Percentiles rank a stretch among this genome's conserved stretches.
phyloP scores from a whole-genome alignment of 2,329 filamentous ascomycete genomes.

The Phaeoacremonium minimum region DNA sequence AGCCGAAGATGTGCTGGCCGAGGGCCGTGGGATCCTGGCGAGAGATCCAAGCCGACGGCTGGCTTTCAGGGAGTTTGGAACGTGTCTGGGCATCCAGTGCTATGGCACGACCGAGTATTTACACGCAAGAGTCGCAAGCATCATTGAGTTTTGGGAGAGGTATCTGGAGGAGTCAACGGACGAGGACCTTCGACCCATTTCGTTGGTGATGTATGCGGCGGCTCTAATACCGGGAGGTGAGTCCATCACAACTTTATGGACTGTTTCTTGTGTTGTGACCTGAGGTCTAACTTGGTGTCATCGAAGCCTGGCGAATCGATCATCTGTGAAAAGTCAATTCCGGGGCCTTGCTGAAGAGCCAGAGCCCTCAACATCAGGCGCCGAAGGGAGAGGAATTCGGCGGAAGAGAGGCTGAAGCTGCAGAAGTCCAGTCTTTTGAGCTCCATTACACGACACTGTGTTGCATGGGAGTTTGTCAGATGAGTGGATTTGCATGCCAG shows the following conservation, averaged over 20 bases:
- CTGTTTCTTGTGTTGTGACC: too few species aligned
- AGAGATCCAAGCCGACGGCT: conserved; percentile 25
- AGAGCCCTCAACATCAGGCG: too few species aligned
- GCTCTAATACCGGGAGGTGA: conserved; percentile 51
- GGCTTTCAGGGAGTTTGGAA: conserved; percentile 52
- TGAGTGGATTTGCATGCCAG: too few species aligned
- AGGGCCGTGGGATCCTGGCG: conserved; percentile 12
- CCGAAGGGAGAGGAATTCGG: too few species aligned
- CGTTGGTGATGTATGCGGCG: conserved; percentile 52
- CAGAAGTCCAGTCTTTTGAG: too few species aligned
- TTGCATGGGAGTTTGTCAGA: too few species aligned
- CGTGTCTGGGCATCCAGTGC: conserved; percentile 41
- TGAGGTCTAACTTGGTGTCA: too few species aligned
- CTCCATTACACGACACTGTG: too few species aligned
- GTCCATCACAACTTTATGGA: conserved; percentile 17
- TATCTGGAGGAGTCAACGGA: conserved; percentile 23
- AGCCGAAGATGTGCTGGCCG: conserved; percentile 15
- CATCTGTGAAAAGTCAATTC: too few species aligned
- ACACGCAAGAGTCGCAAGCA: conserved; percentile 13
- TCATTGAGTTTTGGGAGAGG: conserved; percentile 28
- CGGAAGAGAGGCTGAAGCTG: too few species aligned
- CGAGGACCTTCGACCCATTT: conserved; percentile 46
- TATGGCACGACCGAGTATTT: conserved; percentile 14
- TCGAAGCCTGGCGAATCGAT: too few species aligned
- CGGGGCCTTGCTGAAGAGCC: too few species aligned